Base-by-base conservation (phyloP, 345 rosid species). In the Populus pruinosa region DNA sequence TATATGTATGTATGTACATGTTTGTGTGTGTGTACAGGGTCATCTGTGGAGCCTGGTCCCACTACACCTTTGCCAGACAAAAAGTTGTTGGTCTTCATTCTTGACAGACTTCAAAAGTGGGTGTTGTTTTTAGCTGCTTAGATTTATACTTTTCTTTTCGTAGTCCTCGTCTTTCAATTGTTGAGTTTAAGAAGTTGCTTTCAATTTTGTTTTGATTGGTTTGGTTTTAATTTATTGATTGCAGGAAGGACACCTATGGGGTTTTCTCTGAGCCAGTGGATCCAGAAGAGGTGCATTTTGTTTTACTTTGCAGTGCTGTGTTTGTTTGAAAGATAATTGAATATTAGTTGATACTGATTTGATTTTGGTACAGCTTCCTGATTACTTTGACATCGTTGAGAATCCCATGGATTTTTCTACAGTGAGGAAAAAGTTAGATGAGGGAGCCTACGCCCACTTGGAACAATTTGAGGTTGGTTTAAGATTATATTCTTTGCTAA, bases 101-200 rank as follows among this genome's bases (percentile, higher is more conserved):
- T 95, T 84, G 99, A 93, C 85, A 90, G 99, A 89, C 97, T 95
- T 90, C 99, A 95, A 95, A 92, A 95, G 99, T 93, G 79, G 79
- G 90, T 83, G 62, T 80, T 79, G n/a, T 10, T 78, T 79, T 80
- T 86, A 21, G 77, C 73, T 83, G 76, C 68, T 70, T 72, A 43
- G 71, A 76, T 44, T 83, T 81, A 73, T 39, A 23, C 25, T 63
- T 29, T n/a, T 43, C 67, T 55, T 53, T 27, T 1, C 44, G 49
- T 55, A 38, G 16, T 31, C 39, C 21, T 23, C 25, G 6, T 21
- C 55, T 13, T 35, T 43, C 33, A 29, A 70, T 71, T 71, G 27
- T 73, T 65, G 59, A 23, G 53, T 63, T 33, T 62, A 12, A 62
- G 31, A 62, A 2, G 49, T 35, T 80, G 65, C 63, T 82, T 69